Conservation (phyloP, 2,329 filamentous ascomycete species). For the Hypoxylon sp. region DNA sequence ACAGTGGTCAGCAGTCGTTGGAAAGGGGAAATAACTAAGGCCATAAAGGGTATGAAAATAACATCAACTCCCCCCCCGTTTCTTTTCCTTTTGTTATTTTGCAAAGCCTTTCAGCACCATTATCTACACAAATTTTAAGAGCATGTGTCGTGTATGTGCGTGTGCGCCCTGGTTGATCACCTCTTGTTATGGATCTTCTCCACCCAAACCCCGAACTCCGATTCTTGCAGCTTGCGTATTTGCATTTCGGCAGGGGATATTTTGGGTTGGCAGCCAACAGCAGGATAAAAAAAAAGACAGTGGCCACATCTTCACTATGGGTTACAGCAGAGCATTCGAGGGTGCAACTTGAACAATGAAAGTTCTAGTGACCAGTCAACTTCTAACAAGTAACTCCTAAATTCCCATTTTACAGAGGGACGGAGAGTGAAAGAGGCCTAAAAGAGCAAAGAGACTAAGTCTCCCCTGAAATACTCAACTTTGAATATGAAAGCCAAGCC, state of each 20-base stretch:
- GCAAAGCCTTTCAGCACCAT: slow-evolving; percentile 44
- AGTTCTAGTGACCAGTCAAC: slow-evolving; percentile 44
- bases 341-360: slow-evolving; percentile 45
- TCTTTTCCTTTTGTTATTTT: slow-evolving; percentile 29
- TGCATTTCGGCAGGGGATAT: slow-evolving; percentile 45
- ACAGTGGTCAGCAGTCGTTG: slow-evolving; percentile 38
- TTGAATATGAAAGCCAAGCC: slow-evolving; percentile 46
- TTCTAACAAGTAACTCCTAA: slow-evolving; percentile 53
- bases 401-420: slow-evolving; percentile 49
- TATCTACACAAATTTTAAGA: slow-evolving; percentile 46
- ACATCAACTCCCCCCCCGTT: slow-evolving; percentile 46
- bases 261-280: slow-evolving; percentile 44
- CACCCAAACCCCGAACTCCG: slow-evolving; percentile 44
- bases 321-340: slow-evolving; percentile 43
- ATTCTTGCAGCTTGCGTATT: slow-evolving; percentile 44
- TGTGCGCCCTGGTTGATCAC: slow-evolving; percentile 49
- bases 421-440: slow-evolving; percentile 50
- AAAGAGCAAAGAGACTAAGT: slow-evolving; percentile 42
- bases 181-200: slow-evolving; percentile 47
- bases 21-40: slow-evolving; percentile 40
- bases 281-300: slow-evolving; percentile 36
- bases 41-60: slow-evolving; percentile 54
- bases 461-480: slow-evolving; percentile 35
- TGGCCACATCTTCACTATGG: slow-evolving; percentile 44
- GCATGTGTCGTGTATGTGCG: slow-evolving; percentile 45